Percentiles rank a stretch among this genome's conserved stretches.
Conservation (phyloP, 2,329 filamentous ascomycete species). For the Alternaria rosae region DNA sequence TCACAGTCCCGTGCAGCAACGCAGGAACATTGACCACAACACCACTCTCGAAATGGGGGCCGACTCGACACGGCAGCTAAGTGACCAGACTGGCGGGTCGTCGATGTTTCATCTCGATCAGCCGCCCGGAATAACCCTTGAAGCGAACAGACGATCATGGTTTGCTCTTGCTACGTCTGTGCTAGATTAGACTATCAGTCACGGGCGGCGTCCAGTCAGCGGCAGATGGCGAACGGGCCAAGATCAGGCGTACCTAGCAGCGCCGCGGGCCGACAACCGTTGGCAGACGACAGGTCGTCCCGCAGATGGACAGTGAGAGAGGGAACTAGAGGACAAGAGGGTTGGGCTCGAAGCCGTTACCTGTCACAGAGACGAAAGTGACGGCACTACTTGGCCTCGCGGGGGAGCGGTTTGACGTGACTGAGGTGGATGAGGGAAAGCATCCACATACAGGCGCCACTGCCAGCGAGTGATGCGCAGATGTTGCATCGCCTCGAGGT, state of each 20-base stretch:
- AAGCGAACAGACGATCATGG: conserved; percentile 49
- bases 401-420: conserved; percentile 16
- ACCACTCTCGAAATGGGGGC: conserved; percentile 43
- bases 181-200: conserved; percentile 34
- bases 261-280: conserved; percentile 47
- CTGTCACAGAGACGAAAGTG: conserved; percentile 42
- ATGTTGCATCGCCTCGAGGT: conserved; percentile 37
- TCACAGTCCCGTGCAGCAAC: conserved; percentile 50
- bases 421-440: conserved; percentile 14
- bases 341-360: conserved; percentile 39
- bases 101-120: conserved; percentile 51
- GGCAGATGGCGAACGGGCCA: conserved; percentile 26
- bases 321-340: conserved; percentile 22
- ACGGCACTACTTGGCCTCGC: conserved; percentile 25
- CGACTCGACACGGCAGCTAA: conserved; percentile 49
- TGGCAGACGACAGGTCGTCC: conserved; percentile 35
- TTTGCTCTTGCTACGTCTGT: conserved; percentile 34
- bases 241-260: conserved; percentile 32
- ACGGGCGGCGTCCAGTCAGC: conserved; percentile 41
- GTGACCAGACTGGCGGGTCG: conserved; percentile 39
- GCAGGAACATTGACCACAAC: conserved; percentile 53
- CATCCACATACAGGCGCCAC: conserved; percentile 29
- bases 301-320: conserved; percentile 26
- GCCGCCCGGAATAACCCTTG: conserved; percentile 47
- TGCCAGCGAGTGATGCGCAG: conserved; percentile 29